phyloP scores from a whole-genome alignment of 305 asterid species.

The Solanum aculeatissimum region DNA sequence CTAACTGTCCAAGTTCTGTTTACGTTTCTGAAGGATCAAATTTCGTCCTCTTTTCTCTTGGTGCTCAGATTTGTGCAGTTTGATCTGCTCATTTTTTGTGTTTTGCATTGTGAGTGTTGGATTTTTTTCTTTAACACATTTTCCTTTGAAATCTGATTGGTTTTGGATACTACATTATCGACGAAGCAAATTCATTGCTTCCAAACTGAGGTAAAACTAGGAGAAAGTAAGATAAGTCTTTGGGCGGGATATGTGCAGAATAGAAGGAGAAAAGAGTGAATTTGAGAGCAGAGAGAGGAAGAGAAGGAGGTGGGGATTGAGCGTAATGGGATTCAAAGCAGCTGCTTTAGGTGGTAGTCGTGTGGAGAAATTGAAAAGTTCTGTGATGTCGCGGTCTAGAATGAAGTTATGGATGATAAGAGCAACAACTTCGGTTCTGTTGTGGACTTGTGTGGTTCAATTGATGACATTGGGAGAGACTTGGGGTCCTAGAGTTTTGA shows the following conservation, averaged over 20 bases:
- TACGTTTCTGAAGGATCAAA: neutral
- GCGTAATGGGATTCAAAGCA: conserved; percentile 62
- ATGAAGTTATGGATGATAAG: conserved; percentile 78
- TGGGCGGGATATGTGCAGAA: conserved; percentile 32
- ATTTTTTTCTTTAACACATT: neutral
- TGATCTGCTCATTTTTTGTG: neutral
- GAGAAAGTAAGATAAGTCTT: neutral
- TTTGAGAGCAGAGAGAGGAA: conserved; percentile 7
- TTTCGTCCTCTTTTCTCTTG: neutral
- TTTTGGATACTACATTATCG: conserved; percentile 12
- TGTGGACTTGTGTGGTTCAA: conserved; percentile 80
- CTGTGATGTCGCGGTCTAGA: conserved; percentile 49
- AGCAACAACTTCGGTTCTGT: conserved; percentile 49
- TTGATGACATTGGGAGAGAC: conserved; percentile 61
- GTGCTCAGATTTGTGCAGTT: neutral
- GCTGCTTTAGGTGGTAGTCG: conserved; percentile 45
- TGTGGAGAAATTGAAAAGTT: conserved; percentile 55
- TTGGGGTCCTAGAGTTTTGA: conserved; percentile 67
- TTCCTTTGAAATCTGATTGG: neutral
- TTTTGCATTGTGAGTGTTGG: neutral
- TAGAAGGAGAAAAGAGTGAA: conserved; percentile 26
- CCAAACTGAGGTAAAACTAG: neutral
- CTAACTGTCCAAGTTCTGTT: neutral
- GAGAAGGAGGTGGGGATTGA: conserved; percentile 9
- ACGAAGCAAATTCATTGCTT: neutral